Evolutionary conservation across 2,329 filamentous ascomycete species (phyloP).

Genomic region (Scytalidium sp.): DNA sequence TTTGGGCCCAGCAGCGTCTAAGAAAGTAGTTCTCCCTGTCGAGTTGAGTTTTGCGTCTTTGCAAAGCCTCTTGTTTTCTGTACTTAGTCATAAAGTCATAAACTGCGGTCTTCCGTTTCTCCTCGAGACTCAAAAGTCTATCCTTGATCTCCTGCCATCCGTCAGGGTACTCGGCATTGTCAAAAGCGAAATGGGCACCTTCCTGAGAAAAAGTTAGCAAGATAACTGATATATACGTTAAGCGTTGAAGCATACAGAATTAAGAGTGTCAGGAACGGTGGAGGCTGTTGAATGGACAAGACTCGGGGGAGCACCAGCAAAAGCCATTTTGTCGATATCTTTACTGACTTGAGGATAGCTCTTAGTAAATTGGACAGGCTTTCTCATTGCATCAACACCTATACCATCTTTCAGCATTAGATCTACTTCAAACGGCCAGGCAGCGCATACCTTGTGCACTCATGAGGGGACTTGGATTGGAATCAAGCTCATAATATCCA

Average conservation of each 20-base stretch:
- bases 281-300: neutral
- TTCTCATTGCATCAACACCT: conserved; percentile 13
- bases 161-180: neutral
- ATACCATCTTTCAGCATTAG: conserved; percentile 4
- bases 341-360: conserved; percentile 7
- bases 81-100: neutral
- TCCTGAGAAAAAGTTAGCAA: neutral
- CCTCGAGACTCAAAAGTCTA: neutral
- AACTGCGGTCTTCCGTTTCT: neutral
- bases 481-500: conserved; percentile 12
- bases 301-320: neutral
- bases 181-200: neutral
- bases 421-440: neutral
- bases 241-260: neutral
- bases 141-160: neutral
- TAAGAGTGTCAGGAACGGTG: neutral
- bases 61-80: neutral
- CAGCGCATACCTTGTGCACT: conserved; percentile 14
- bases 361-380: conserved; percentile 7
- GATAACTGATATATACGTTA: neutral
- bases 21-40: neutral
- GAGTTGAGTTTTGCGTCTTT: neutral
- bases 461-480: conserved; percentile 13
- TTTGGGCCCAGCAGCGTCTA: neutral
- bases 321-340: conserved; percentile 10